phyloP scores from a whole-genome alignment of 495 filamentous ascomycete species.

The Tuber indicum region DNA sequence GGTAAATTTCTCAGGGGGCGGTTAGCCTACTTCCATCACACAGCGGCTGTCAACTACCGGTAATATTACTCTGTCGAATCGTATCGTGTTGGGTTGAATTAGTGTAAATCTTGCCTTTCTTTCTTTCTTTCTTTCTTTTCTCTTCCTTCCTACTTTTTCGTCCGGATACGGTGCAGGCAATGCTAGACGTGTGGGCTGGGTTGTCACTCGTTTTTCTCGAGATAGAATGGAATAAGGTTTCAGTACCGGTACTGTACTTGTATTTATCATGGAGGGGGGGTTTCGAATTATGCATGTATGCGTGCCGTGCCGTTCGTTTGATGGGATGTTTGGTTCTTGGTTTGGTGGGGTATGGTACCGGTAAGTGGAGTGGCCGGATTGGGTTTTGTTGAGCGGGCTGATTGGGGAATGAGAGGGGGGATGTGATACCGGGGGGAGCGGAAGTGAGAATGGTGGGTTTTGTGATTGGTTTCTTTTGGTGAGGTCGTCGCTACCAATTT shows the following conservation, averaged over 20 bases:
- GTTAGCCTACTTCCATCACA: neutral
- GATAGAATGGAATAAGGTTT: no score
- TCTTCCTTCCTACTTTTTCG: neutral
- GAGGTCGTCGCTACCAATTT: neutral
- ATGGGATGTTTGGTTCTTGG: neutral
- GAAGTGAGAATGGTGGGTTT: neutral
- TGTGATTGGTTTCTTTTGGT: neutral
- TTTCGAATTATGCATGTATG: neutral
- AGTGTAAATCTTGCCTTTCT: neutral
- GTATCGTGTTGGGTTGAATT: neutral
- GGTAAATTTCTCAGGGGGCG: neutral
- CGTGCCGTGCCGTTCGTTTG: neutral
- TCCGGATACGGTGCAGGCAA: neutral
- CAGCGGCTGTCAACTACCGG: neutral
- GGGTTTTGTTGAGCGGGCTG: neutral
- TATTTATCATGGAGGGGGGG: neutral
- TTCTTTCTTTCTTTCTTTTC: neutral
- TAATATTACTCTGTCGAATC: neutral
- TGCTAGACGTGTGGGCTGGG: neutral
- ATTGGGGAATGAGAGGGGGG: neutral
- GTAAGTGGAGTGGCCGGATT: neutral
- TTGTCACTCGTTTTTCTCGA: neutral
- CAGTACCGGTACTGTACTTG: no score
- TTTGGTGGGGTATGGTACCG: neutral
- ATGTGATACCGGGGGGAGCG: neutral